These are phyloP conservation scores for Ustulina deusta DNA, from an alignment of 2,329 filamentous ascomycete species.

Conservation along the genomic window DNA sequence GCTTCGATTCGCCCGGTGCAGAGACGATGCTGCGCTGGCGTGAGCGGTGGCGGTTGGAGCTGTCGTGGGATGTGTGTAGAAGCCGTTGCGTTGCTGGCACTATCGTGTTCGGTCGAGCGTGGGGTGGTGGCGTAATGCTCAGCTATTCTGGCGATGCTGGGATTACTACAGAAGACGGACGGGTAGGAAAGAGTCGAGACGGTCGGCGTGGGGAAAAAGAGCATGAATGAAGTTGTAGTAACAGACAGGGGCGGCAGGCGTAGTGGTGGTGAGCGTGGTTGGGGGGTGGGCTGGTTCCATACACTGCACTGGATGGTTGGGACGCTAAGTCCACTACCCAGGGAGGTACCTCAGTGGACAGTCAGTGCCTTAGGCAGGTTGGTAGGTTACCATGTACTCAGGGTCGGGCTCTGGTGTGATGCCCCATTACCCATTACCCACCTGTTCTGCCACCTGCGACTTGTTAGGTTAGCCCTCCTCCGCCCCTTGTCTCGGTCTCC, in stretches of 20 bases:
- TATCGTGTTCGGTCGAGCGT: conserved; percentile 14
- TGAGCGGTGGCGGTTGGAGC: conserved; percentile 10
- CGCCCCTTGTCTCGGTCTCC: conserved; percentile 31
- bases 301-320: not conserved
- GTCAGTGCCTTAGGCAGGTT: not conserved
- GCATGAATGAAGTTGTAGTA: conserved; percentile 32
- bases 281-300: conserved; percentile 29
- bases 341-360: not conserved
- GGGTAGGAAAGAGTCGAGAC: conserved; percentile 13
- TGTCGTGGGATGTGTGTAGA: conserved; percentile 8
- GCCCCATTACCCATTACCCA: conserved; percentile 26
- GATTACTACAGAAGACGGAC: conserved; percentile 15
- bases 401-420: conserved; percentile 34
- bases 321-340: not conserved
- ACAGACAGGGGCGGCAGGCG: conserved; percentile 13
- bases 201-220: conserved; percentile 29
- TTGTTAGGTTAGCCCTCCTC: conserved; percentile 6
- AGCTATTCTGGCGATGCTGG: conserved; percentile 8
- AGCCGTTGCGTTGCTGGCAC: conserved; percentile 7
- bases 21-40: conserved; percentile 7
- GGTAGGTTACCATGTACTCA: not conserved
- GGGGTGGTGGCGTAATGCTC: conserved; percentile 14
- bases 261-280: conserved; percentile 22
- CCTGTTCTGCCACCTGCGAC: conserved; percentile 23
- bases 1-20: conserved; percentile 14